A percentile compares a stretch with the other conserved stretches of the same genome.
These are phyloP conservation scores for Chlorophyllum brunneum DNA, from an alignment of 768 basidiomycete genomes.

Conservation along the genomic window DNA sequence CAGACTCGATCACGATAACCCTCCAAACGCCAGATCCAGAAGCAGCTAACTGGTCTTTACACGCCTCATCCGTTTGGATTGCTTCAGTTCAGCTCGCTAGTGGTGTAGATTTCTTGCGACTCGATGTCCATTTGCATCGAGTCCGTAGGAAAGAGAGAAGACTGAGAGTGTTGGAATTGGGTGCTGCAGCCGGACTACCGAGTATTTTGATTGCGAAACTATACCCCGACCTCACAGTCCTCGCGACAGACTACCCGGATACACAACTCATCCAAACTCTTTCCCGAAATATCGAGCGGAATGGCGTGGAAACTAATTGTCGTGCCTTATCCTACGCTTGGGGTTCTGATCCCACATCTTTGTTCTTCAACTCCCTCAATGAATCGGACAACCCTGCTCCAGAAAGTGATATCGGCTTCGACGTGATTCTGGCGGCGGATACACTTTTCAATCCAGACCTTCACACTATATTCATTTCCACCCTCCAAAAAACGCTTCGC, in stretches of 20 bases:
- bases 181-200: conserved; percentile 72
- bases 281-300: conserved; percentile 50
- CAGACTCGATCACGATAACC: conserved; percentile 30
- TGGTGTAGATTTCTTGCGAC: conserved; percentile 46
- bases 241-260: conserved; percentile 73
- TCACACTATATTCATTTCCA: conserved; percentile 50
- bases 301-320: conserved; percentile 46
- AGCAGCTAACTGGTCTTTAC: conserved; percentile 68
- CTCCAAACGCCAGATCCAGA: conserved; percentile 62
- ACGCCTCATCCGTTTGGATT: conserved; percentile 76
- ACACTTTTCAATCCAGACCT: conserved; percentile 72
- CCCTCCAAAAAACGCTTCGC: conserved; percentile 46
- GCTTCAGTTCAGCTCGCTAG: conserved; percentile 66
- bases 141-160: not conserved
- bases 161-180: conserved; percentile 63
- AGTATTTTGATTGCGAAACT: conserved; percentile 61
- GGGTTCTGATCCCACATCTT: conserved; percentile 46
- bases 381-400: not conserved
- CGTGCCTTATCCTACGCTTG: conserved; percentile 57
- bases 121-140: conserved; percentile 23
- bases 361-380: conserved; percentile 18
- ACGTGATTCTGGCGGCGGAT: conserved; percentile 69
- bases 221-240: conserved; percentile 38
- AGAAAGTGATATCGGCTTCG: conserved; percentile 37
- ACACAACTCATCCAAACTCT: conserved; percentile 53